Evolutionary conservation across 441 rosid genomes (phyloP).

Genomic region (Erysimum cheiri): DNA sequence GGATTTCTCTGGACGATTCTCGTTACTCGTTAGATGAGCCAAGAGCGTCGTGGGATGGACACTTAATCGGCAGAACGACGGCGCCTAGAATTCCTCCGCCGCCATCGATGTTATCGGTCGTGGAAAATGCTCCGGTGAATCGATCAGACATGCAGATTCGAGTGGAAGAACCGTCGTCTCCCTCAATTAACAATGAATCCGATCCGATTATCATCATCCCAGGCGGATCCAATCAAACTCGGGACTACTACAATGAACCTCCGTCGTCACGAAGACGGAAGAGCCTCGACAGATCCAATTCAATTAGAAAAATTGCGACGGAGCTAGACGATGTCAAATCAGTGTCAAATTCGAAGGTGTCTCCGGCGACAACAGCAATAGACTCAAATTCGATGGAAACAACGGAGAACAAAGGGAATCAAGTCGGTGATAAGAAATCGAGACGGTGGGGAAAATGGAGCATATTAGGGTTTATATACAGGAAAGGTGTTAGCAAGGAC

Average conservation of each 20-base stretch:
- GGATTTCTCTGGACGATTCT: conserved; percentile 80
- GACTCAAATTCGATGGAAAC: conserved; percentile 70
- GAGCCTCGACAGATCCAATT: conserved; percentile 89
- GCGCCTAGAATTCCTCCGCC: conserved; percentile 79
- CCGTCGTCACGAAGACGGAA: conserved; percentile 77
- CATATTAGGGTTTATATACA: conserved; percentile 82
- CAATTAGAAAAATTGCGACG: conserved; percentile 64
- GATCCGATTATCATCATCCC: conserved; percentile 56
- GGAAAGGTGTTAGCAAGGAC: conserved; percentile 76
- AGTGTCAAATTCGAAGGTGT: conserved; percentile 64
- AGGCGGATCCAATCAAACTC: conserved; percentile 90
- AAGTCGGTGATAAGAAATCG: conserved; percentile 62
- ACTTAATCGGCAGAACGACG: conserved; percentile 71
- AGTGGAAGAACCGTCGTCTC: conserved; percentile 67
- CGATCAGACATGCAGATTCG: conserved; percentile 87
- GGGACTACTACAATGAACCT: conserved; percentile 87
- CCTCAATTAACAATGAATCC: conserved; percentile 50
- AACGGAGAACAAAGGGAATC: conserved; percentile 58
- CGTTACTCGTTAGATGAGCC: conserved; percentile 94
- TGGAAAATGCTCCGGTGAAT: conserved; percentile 62
- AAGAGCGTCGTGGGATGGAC: conserved; percentile 95
- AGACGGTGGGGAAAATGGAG: conserved; percentile 93
- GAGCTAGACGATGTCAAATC: conserved; percentile 67
- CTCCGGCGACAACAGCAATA: conserved; percentile 60
- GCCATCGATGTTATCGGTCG: conserved; percentile 74